These are phyloP conservation scores for Kazachstania taianensis DNA, from an alignment of 805 yeast species.

Conservation along the genomic window DNA sequence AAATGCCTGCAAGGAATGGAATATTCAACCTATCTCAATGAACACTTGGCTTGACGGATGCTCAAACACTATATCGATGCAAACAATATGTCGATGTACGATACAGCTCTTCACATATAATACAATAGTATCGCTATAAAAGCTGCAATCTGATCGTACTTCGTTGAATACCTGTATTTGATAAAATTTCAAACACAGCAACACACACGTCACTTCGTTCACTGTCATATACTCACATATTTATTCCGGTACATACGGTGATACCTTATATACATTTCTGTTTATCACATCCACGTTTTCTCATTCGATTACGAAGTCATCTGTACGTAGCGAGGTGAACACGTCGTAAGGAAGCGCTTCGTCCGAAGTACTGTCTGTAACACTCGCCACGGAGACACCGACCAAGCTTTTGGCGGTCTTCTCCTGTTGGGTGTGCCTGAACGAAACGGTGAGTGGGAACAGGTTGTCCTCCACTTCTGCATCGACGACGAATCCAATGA, in stretches of 20 bases:
- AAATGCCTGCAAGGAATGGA: too few relatives aligned
- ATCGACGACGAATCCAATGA: conserved; percentile 69
- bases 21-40: too few relatives aligned
- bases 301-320: conserved; percentile 45
- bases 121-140: too few relatives aligned
- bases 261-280: background rate
- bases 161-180: too few relatives aligned
- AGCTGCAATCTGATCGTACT: too few relatives aligned
- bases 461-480: conserved; percentile 70
- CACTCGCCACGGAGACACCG: conserved; percentile 51
- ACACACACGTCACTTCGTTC: too few relatives aligned
- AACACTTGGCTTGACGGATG: too few relatives aligned
- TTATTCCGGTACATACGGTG: background rate
- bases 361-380: conserved; percentile 32
- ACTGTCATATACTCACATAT: too few relatives aligned
- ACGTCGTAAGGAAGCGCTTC: conserved; percentile 60
- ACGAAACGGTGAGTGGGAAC: conserved; percentile 77
- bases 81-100: too few relatives aligned
- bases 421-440: conserved; percentile 38
- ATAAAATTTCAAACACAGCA: too few relatives aligned
- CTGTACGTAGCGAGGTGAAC: conserved; percentile 46
- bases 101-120: too few relatives aligned
- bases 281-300: background rate
- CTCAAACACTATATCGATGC: too few relatives aligned
- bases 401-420: conserved; percentile 39